Conservation (phyloP, 2,329 filamentous ascomycete genomes). For the Cadophora gregata region DNA sequence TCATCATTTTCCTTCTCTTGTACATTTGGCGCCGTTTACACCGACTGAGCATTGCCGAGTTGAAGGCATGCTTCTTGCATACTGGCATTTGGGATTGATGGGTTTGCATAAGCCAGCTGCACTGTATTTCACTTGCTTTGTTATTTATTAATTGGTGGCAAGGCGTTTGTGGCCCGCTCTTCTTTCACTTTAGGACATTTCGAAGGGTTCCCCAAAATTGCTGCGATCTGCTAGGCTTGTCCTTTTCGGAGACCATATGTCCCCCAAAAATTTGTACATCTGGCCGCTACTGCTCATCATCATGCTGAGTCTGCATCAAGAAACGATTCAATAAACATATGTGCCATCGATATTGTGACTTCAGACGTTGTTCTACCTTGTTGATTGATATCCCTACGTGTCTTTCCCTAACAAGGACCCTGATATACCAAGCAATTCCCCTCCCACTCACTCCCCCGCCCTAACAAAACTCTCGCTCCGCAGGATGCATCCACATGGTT, state of each 20-base stretch:
- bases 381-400: not conserved
- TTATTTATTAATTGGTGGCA: constrained; percentile 30
- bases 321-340: not conserved
- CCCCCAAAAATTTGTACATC: constrained; percentile 13
- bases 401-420: not conserved
- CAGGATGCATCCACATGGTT: not conserved
- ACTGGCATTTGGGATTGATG: constrained; percentile 31
- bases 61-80: constrained; percentile 32
- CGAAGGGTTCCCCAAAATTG: constrained; percentile 31
- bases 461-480: constrained; percentile 4
- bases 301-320: constrained; percentile 5
- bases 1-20: constrained; percentile 28
- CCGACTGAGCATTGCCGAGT: constrained; percentile 25
- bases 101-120: constrained; percentile 35
- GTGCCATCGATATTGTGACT: not conserved
- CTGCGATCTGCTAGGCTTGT: constrained; percentile 27
- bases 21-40: constrained; percentile 31
- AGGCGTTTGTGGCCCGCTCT: constrained; percentile 35
- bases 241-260: constrained; percentile 19
- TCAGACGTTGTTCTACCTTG: not conserved
- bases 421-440: constrained; percentile 7
- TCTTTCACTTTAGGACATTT: constrained; percentile 24
- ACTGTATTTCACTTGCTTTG: constrained; percentile 29
- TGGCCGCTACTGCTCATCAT: constrained; percentile 1
- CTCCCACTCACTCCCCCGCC: not conserved